Evolutionary conservation across 2,329 filamentous ascomycete genomes (phyloP).

Genomic region (Trichoderma atroviride): DNA sequence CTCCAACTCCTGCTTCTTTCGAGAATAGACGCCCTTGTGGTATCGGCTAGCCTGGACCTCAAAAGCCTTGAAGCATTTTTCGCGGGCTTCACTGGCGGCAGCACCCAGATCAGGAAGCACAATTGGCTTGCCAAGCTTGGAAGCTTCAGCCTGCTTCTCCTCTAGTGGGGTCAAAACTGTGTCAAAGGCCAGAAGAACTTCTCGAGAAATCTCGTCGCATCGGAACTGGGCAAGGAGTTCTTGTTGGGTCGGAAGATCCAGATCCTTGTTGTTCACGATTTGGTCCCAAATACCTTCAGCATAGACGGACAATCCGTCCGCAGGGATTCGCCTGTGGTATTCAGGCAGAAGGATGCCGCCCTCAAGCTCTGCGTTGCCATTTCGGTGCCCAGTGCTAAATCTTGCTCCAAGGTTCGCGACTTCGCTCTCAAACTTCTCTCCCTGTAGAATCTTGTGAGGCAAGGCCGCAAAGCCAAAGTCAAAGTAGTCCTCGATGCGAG

Average conservation of each 20-base stretch:
- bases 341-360: constrained; percentile 88
- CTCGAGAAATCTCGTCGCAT: constrained; percentile 93
- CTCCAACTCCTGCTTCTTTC: constrained; percentile 84
- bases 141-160: constrained; percentile 76
- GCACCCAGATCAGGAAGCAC: constrained; percentile 76
- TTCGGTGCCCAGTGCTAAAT: constrained; percentile 80
- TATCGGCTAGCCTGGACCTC: constrained; percentile 90
- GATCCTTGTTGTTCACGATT: constrained; percentile 97
- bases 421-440: constrained; percentile 83
- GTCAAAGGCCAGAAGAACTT: constrained; percentile 85
- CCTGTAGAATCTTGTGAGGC: constrained; percentile 95
- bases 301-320: constrained; percentile 94
- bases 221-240: constrained; percentile 95
- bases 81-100: constrained; percentile 71
- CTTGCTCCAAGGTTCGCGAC: constrained; percentile 77
- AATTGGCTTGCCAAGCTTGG: constrained; percentile 69
- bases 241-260: constrained; percentile 95
- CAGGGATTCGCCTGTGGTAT: constrained; percentile 93
- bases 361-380: constrained; percentile 70
- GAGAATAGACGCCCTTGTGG: constrained; percentile 90
- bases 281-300: constrained; percentile 96
- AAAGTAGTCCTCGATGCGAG: constrained; percentile 94
- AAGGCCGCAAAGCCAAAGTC: constrained; percentile 96
- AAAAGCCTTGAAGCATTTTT: constrained; percentile 78
- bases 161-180: constrained; percentile 80